Evolutionary conservation across 1,284 basidiomycete species (phyloP).

Genomic region (Tetrapyrgos nigripes): DNA sequence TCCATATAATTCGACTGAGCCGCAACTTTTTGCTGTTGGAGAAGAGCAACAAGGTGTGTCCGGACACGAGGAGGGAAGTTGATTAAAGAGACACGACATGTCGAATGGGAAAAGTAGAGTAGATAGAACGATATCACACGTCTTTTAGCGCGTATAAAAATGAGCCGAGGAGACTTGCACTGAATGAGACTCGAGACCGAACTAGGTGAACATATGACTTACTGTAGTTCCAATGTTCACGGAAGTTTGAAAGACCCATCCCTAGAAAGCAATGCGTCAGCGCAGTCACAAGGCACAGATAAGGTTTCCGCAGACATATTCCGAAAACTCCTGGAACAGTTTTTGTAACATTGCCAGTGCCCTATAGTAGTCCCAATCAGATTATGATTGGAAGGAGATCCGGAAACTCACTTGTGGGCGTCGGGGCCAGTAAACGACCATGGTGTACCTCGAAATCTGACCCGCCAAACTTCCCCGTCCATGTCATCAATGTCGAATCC

Average conservation of each 20-base stretch:
- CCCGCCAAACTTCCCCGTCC: slow-evolving; percentile 36
- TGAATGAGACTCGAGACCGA: slow-evolving; percentile 12
- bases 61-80: slow-evolving; percentile 5
- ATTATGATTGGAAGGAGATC: slow-evolving; percentile 12
- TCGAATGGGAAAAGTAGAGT: slow-evolving; percentile 62
- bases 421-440: slow-evolving; percentile 51
- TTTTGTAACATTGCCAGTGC: slow-evolving; percentile 43
- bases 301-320: slow-evolving; percentile 20
- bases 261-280: slow-evolving; percentile 34
- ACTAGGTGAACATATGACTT: slow-evolving; percentile 25
- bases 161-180: slow-evolving; percentile 51
- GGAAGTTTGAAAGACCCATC: slow-evolving; percentile 63
- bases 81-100: slow-evolving; percentile 61
- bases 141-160: slow-evolving; percentile 56
- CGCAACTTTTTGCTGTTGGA: neutral
- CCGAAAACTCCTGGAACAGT: slow-evolving; percentile 45
- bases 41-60: neutral
- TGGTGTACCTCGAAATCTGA: slow-evolving; percentile 51
- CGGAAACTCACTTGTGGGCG: slow-evolving; percentile 37
- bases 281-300: neutral
- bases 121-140: slow-evolving; percentile 64
- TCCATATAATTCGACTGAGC: neutral
- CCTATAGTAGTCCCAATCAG: slow-evolving; percentile 24
- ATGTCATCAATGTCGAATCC: slow-evolving; percentile 40
- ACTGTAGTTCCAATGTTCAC: slow-evolving; percentile 62